phyloP scores from a whole-genome alignment of 202 grass and related monocot genomes.

The Panicum hallii region DNA sequence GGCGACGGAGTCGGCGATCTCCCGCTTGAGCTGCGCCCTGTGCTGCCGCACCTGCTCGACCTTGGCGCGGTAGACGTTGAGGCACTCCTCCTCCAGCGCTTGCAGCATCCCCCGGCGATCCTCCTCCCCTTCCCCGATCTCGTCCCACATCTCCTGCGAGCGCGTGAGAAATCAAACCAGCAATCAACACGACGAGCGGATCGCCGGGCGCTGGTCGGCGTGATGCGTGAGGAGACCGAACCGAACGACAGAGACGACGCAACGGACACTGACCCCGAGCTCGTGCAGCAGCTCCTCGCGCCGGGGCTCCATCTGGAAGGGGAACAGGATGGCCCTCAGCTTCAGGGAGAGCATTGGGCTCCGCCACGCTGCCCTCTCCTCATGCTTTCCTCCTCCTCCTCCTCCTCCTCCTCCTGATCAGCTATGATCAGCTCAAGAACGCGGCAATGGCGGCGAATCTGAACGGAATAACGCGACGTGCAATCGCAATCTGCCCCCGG shows the following conservation, averaged over 20 bases:
- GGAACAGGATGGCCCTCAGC: constrained; percentile 36
- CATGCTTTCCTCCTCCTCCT: constrained; percentile 5
- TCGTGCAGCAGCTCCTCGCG: constrained; percentile 49
- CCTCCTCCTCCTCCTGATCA: no score
- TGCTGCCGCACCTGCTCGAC: constrained; percentile 64
- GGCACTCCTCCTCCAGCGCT: constrained; percentile 75
- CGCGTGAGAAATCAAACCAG: not conserved
- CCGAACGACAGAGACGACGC: not conserved
- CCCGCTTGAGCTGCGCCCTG: constrained; percentile 55
- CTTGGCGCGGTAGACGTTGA: constrained; percentile 67
- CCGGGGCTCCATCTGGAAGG: constrained; percentile 43
- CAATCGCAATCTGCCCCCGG: no score
- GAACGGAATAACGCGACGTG: no score
- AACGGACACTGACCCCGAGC: constrained; percentile 25
- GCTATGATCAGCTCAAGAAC: not conserved
- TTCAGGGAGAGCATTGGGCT: constrained; percentile 46
- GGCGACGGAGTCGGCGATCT: constrained; percentile 64
- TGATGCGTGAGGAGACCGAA: no score
- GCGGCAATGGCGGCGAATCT: not conserved
- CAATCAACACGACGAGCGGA: not conserved
- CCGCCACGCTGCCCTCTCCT: not conserved
- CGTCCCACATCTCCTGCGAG: constrained; percentile 77
- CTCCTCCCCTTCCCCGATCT: constrained; percentile 72
- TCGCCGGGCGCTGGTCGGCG: not conserved
- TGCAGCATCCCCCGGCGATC: constrained; percentile 62